Base-by-base conservation (phyloP, 2,329 filamentous ascomycete species). In the Colletotrichum theobromicola region DNA sequence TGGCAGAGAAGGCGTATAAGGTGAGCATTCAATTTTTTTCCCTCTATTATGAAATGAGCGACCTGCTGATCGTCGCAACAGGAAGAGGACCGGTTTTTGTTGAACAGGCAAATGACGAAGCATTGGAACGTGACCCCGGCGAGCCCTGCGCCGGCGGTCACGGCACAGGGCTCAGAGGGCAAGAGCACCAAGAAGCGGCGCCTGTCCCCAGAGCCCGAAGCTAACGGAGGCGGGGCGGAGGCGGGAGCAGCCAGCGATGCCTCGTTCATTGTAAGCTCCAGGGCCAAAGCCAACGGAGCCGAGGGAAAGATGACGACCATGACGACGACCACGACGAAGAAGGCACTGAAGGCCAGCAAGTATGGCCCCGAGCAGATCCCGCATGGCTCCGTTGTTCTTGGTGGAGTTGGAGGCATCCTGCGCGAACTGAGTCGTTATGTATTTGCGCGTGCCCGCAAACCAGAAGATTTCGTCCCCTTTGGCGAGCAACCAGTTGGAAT, bases 401-500 rank as follows among this genome's bases (percentile, higher is more conserved):
- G 58, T 18, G 76, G 76, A 4, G 34, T 75, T 6, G 16, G 37
- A 5, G 66, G 28, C 7, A 57, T 46, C 13, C 32, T 74, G 16
- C 50, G 69, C 2, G 72, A 75, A 26, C 64, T 77, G 35, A 30
- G 46, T 7, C 57, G 67, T 9, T 30, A 67, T 53, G 53, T 77
- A 6, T 76, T 75, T 60, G 65, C 70, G n/a, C 70, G 70, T 5
- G 18, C 50, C 10, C 24, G 57, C 24, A 66, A 62, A 28, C 68
- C 75, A 4, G 71, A 73, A 26, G 68, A 75, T 8, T 72, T 67
- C 58, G 26, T 34, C 4, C 50, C 50, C 55, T 75, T 66, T 16
- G 72, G 69, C 21, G 67, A 75, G 32, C 67, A 72, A 42, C 92
- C 93, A 4, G 89, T 92, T 30, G 94, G 94, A 64, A 91, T 97